These are phyloP conservation scores for Candida cerambycidarum DNA, from an alignment of 805 yeast genomes.

Conservation along the genomic window DNA sequence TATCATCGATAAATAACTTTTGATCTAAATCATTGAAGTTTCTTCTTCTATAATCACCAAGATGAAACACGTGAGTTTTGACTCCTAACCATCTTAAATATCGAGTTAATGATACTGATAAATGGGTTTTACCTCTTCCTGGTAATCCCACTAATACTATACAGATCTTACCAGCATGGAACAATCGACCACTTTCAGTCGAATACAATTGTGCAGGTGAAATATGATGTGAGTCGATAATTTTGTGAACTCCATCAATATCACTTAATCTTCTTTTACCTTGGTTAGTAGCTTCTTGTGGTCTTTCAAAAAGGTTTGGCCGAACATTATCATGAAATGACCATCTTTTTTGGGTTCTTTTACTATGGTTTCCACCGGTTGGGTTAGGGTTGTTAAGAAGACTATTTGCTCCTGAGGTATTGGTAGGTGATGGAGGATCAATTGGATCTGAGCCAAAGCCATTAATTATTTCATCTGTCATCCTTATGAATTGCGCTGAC, in stretches of 20 bases:
- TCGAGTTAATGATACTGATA: constrained; percentile 87
- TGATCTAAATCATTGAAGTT: constrained; percentile 47
- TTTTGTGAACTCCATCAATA: constrained; percentile 64
- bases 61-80: constrained; percentile 84
- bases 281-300: constrained; percentile 21
- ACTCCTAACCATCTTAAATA: constrained; percentile 97
- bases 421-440: neutral
- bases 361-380: constrained; percentile 4
- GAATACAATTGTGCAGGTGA: constrained; percentile 93
- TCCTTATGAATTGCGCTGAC: too few species aligned
- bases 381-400: neutral
- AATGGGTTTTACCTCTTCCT: constrained; percentile 92
- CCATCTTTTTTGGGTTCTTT: constrained; percentile 43
- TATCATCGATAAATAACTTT: constrained; percentile 41
- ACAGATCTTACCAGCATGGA: constrained; percentile 93
- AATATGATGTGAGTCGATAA: constrained; percentile 59
- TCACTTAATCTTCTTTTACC: constrained; percentile 39
- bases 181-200: constrained; percentile 87
- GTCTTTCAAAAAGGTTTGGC: constrained; percentile 39
- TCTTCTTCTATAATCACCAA: constrained; percentile 82
- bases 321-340: constrained; percentile 38
- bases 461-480: constrained; percentile 18
- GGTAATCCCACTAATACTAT: constrained; percentile 90
- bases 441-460: constrained; percentile 40
- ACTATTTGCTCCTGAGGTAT: neutral